A percentile compares a stretch with the other conserved stretches of the same genome.
Conservation (phyloP, 176 grass and related monocot genomes). For the Sorghum bicolor region Sorghum_bicolor_NCBIv3 NC_012870.2:52124501-52125000, state of each 20-base stretch:
- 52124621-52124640: no score
- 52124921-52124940: constrained; percentile 50
- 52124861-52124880: constrained; percentile 51
- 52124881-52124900: constrained; percentile 54
- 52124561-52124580: no score
- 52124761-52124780: background rate
- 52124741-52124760: background rate
- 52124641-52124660: no score
- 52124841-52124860: constrained; percentile 46
- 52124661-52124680: no score
- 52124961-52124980: constrained; percentile 16
- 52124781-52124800: background rate
- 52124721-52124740: no score
- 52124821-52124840: background rate
- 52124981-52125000: constrained; percentile 28
- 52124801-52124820: background rate
- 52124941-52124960: constrained; percentile 47
- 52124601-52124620: no score
- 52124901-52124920: constrained; percentile 46
- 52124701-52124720: no score
- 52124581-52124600: no score
- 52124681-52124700: no score
- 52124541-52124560: no score
- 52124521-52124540: no score
- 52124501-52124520: no score